Conservation (phyloP, 495 filamentous ascomycete species). For the Penicillium simplicissimum region DNA sequence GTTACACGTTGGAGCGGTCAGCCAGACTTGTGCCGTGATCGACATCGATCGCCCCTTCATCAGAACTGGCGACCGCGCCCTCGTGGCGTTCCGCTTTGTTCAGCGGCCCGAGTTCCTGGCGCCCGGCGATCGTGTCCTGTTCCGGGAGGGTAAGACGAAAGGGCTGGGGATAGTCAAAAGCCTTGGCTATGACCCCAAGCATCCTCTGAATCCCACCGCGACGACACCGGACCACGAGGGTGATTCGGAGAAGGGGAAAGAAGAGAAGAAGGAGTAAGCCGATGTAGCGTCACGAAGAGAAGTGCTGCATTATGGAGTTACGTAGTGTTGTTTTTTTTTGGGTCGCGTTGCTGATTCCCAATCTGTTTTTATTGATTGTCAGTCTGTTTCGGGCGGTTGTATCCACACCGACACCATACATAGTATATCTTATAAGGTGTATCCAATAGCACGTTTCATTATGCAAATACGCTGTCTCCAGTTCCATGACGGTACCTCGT, state of each 20-base stretch:
- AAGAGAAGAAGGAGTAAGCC: neutral
- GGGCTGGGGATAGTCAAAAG: constrained; percentile 92
- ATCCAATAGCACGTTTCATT: neutral
- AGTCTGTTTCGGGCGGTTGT: neutral
- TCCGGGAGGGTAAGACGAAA: constrained; percentile 94
- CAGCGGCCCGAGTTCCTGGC: constrained; percentile 94
- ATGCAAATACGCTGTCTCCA: neutral
- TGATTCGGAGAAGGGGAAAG: neutral
- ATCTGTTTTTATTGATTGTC: neutral
- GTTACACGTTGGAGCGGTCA: constrained; percentile 94
- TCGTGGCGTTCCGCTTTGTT: constrained; percentile 91
- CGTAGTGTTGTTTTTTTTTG: neutral
- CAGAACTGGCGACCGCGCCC: constrained; percentile 87
- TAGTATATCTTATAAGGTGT: neutral
- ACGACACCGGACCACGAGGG: constrained; percentile 6
- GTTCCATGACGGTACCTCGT: too few species aligned
- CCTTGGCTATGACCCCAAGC: constrained; percentile 76
- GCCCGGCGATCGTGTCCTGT: constrained; percentile 85
- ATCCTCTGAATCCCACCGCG: constrained; percentile 52
- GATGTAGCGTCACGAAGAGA: neutral
- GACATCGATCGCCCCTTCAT: constrained; percentile 97
- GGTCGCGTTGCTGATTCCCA: neutral
- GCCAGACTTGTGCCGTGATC: constrained; percentile 95
- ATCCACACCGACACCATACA: neutral
- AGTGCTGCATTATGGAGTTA: neutral